Percentiles rank a stretch among this genome's conserved stretches.
Evolutionary conservation across 2,329 filamentous ascomycete species (phyloP).

Genomic region (Claviceps sp.): DNA sequence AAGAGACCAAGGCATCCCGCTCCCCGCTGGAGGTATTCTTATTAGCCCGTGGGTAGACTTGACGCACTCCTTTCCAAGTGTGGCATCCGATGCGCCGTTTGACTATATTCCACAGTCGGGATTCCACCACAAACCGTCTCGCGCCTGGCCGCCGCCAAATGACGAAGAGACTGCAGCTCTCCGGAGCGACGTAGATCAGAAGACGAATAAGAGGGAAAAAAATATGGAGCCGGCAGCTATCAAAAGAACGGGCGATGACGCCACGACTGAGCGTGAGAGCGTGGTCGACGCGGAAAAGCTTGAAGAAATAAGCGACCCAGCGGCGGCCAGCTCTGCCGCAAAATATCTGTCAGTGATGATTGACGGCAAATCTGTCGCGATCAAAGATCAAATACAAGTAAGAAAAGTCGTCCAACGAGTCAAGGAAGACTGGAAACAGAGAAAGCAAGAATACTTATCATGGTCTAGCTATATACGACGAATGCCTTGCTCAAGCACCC

Average conservation of each 20-base stretch:
- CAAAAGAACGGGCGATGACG: slow-evolving; percentile 20
- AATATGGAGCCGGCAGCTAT: slow-evolving; percentile 6
- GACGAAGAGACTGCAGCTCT: slow-evolving; percentile 53
- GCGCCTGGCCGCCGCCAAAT: slow-evolving; percentile 86
- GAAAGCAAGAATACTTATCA: slow-evolving; percentile 4
- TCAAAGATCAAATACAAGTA: slow-evolving; percentile 89
- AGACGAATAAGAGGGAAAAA: slow-evolving; percentile 13
- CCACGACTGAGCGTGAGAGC: slow-evolving; percentile 18
- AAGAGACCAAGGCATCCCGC: slow-evolving; percentile 67
- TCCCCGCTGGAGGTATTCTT: slow-evolving; percentile 80
- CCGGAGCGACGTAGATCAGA: slow-evolving; percentile 35
- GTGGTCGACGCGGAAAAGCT: slow-evolving; percentile 14
- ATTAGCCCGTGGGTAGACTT: slow-evolving; percentile 95
- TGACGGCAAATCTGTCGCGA: slow-evolving; percentile 53
- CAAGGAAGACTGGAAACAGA: background rate
- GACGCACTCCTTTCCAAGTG: slow-evolving; percentile 88
- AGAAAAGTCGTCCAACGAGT: slow-evolving; percentile 4
- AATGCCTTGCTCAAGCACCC: slow-evolving; percentile 80
- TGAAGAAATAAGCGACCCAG: slow-evolving; percentile 10
- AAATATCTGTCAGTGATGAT: slow-evolving; percentile 50
- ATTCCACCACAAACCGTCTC: slow-evolving; percentile 81
- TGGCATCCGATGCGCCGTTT: slow-evolving; percentile 55
- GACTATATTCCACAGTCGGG: slow-evolving; percentile 85
- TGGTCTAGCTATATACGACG: slow-evolving; percentile 52
- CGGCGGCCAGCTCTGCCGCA: slow-evolving; percentile 14